Base-by-base conservation (phyloP, 352 stramenopile species). In the Phytophthora colocasiae region DNA sequence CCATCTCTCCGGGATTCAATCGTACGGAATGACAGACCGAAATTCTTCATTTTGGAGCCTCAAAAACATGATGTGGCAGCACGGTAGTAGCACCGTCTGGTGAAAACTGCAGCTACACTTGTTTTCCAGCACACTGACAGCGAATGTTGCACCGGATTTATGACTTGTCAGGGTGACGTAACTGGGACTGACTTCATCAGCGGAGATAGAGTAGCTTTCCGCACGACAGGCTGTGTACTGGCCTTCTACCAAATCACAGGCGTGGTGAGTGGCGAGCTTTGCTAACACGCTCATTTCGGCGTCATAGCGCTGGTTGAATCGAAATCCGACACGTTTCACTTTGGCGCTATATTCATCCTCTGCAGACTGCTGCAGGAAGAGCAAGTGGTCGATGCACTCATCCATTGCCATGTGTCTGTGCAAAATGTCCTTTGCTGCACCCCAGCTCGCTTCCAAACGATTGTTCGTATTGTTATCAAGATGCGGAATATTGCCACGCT, bases 401-500 rank as follows among this genome's bases (percentile, higher is more conserved):
- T 67, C 34, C 50, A 61, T 56, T 19, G 43, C 6, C 36, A 63
- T 43, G 12, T 69, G 51, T 1, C 57, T 17, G 17, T 51, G 6
- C 0, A 65, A 26, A 27, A 58, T 46, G 5, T 27, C 49, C 19
- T 60, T 66, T 1, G 58, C 43, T 17, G 43, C 58, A 4, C 40
- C 58, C 58, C 40, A 66, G 17, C 39, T 58, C 6, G 52, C 15
- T 17, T 59, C 38, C 0, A 59, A 15, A 1, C 52, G 27, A 27
- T 59, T 63, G n/a, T 64, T 59, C 0, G 61, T 59, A 22, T 69
- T 69, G 29, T 69, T 69, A 7, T 58, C 52, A 12, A 69, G 27
- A n/a, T 57, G 24, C 6, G 45, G 50, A 27, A 69, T 43, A 10
- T 52, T 14, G 2, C 32, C 44, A 11, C 52, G 24, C 24, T 43